Conservation (phyloP, 2,329 filamentous ascomycete species). For the Zymoseptoria crescenta region DNA sequence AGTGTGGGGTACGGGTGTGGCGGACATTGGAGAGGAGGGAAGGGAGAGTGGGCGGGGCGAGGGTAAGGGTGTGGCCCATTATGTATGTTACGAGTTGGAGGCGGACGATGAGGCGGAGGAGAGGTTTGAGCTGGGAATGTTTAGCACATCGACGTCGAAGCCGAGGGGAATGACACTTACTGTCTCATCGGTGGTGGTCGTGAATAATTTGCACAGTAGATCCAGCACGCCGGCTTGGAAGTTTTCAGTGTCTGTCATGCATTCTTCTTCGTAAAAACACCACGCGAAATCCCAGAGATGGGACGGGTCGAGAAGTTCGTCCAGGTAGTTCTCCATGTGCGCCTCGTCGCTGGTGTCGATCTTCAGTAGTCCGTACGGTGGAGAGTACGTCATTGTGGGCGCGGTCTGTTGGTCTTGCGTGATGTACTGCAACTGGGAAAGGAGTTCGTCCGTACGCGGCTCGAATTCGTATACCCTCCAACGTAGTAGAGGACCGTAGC, state of each 20-base stretch:
- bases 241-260: slow-evolving; percentile 28
- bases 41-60: slow-evolving; percentile 33
- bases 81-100: slow-evolving; percentile 43
- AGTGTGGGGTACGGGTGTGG: slow-evolving; percentile 25
- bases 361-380: slow-evolving; percentile 39
- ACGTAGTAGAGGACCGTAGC: slow-evolving; percentile 36
- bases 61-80: slow-evolving; percentile 42
- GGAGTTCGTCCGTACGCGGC: slow-evolving; percentile 34
- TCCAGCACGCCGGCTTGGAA: slow-evolving; percentile 38
- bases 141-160: slow-evolving; percentile 2
- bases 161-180: slow-evolving; percentile 20
- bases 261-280: slow-evolving; percentile 39
- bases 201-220: slow-evolving; percentile 31
- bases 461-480: slow-evolving; percentile 42
- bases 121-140: slow-evolving; percentile 24
- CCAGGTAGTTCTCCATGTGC: slow-evolving; percentile 39
- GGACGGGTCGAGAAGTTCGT: slow-evolving; percentile 33
- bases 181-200: slow-evolving; percentile 30
- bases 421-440: slow-evolving; percentile 37
- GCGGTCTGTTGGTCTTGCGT: slow-evolving; percentile 19
- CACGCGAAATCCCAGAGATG: slow-evolving; percentile 36
- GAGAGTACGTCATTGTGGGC: slow-evolving; percentile 33
- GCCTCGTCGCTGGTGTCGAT: slow-evolving; percentile 38
- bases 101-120: slow-evolving; percentile 38
- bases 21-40: slow-evolving; percentile 33